Base-by-base conservation (phyloP, 495 filamentous ascomycete species). In the Beverwykella pulmonaria region DNA sequence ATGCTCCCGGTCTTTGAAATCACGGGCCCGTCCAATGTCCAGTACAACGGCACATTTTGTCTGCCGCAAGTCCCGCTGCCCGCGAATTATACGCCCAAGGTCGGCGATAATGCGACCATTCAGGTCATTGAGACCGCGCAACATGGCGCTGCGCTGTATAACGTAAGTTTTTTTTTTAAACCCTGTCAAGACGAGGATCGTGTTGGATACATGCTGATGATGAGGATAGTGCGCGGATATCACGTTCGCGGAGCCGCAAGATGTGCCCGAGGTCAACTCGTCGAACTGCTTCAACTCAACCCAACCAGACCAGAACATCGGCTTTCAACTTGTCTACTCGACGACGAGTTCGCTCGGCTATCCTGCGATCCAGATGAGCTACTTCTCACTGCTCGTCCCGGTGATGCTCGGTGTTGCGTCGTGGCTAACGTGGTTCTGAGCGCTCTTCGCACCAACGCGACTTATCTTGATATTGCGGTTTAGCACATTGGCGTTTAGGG, bases 61-160 rank as follows among this genome's bases (percentile, higher is more conserved):
- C 77, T 99, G 50, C 91, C 92, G 0, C 91, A 97, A 72, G 89
- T 98, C 0, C 88, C 92, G n/a, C 79, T 97, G 61, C 95, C 95
- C 0, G 82, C 80, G 20, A 88, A 90, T 67, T 80, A 86, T 44
- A 87, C 76, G 12, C 87, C 92, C 36, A 87, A 90, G 26, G 79
- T 85, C 0, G 95, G 95, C 19, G 90, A 95, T 75, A 90, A 93
- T 74, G 94, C 93, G 15, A 99, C 95, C 8, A 92, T 99, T 66
- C 95, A 99, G 76, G 80, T 98, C 19, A 86, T 99, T 36, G 92
- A 97, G 83, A 79, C 85, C 12, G 94, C 95, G 9, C 79, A 92
- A 65, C 94, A 97, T 74, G 95, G 95, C 15, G 95, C 94, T 2
- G 83, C 90, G 9, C 77, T 98, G 23, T 99, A 89, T 74, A 97